These are phyloP conservation scores for Coprinopsis strossmayeri DNA, from an alignment of 768 basidiomycete genomes.

Conservation along the genomic window DNA sequence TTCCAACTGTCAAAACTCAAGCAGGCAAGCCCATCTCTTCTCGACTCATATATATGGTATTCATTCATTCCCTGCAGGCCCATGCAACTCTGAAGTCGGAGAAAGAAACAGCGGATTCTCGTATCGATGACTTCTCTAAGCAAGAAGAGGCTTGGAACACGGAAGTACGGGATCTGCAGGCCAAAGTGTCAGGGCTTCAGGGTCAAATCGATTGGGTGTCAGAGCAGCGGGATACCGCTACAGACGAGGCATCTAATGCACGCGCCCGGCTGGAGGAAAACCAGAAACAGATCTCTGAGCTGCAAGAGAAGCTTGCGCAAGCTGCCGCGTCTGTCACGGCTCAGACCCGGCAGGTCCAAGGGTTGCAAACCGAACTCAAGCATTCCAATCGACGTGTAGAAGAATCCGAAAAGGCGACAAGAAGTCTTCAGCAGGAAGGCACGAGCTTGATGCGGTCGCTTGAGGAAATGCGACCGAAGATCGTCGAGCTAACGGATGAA, in stretches of 20 bases:
- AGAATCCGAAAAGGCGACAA: slow-evolving; percentile 65
- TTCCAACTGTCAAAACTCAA: slow-evolving; percentile 74
- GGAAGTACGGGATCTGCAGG: slow-evolving; percentile 41
- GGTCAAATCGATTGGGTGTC: slow-evolving; percentile 37
- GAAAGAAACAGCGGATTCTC: slow-evolving; percentile 47
- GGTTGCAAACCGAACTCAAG: slow-evolving; percentile 59
- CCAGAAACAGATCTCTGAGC: slow-evolving; percentile 39
- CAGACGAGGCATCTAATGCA: slow-evolving; percentile 43
- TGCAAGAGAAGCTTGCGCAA: slow-evolving; percentile 55
- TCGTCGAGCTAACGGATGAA: slow-evolving; percentile 70
- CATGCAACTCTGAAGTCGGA: slow-evolving; percentile 55
- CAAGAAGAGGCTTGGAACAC: slow-evolving; percentile 41
- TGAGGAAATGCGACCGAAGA: slow-evolving; percentile 81
- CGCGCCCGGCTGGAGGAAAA: slow-evolving; percentile 39
- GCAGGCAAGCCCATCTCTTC: slow-evolving; percentile 43
- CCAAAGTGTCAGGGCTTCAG: slow-evolving; percentile 30
- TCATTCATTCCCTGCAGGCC: slow-evolving; percentile 31
- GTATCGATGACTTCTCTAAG: slow-evolving; percentile 34
- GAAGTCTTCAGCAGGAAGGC: slow-evolving; percentile 72
- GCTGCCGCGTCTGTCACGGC: slow-evolving; percentile 47
- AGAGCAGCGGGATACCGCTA: slow-evolving; percentile 40
- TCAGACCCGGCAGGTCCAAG: slow-evolving; percentile 51
- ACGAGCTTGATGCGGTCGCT: slow-evolving; percentile 72
- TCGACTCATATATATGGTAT: neutral
- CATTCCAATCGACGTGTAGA: slow-evolving; percentile 61